Percentiles rank a stretch among this genome's conserved stretches.
phyloP scores from a whole-genome alignment of 176 grass and related monocot genomes.

The Pontederia crassipes region DNA sequence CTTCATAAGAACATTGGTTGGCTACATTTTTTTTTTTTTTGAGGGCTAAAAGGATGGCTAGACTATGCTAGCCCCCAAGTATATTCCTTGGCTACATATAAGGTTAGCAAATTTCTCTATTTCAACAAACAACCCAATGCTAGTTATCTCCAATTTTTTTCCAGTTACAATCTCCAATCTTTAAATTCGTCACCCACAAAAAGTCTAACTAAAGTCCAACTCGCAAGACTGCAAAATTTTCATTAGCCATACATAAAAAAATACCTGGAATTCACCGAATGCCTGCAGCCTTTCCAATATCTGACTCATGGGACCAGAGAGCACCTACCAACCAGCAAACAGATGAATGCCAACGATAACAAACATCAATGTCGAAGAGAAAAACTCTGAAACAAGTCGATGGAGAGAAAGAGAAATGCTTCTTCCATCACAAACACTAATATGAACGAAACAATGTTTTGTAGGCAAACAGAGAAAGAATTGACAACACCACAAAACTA shows the following conservation, averaged over 20 bases:
- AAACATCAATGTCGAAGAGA: conserved; percentile 13
- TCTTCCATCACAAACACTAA: too few relatives aligned
- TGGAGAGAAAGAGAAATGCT: too few relatives aligned
- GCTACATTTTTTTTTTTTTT: too few relatives aligned
- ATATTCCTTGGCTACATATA: too few relatives aligned
- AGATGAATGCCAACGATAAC: background rate
- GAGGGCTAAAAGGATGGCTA: too few relatives aligned
- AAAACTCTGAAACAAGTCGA: background rate
- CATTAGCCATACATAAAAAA: conserved; percentile 8
- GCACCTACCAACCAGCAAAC: conserved; percentile 34
- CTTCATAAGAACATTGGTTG: too few relatives aligned
- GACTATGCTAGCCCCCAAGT: too few relatives aligned
- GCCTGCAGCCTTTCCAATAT: conserved; percentile 76
- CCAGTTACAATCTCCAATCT: too few relatives aligned
- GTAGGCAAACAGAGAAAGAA: background rate
- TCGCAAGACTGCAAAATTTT: background rate
- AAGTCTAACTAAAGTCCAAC: background rate
- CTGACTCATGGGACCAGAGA: conserved; percentile 74
- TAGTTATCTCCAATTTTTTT: too few relatives aligned
- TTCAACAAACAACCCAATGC: too few relatives aligned
- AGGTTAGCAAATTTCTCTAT: too few relatives aligned
- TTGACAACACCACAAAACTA: background rate
- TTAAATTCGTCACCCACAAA: background rate
- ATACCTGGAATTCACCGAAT: conserved; percentile 93
- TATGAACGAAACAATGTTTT: too few relatives aligned